Conservation (phyloP, 352 stramenopile species). For the Stramenopiles sp. region DNA sequence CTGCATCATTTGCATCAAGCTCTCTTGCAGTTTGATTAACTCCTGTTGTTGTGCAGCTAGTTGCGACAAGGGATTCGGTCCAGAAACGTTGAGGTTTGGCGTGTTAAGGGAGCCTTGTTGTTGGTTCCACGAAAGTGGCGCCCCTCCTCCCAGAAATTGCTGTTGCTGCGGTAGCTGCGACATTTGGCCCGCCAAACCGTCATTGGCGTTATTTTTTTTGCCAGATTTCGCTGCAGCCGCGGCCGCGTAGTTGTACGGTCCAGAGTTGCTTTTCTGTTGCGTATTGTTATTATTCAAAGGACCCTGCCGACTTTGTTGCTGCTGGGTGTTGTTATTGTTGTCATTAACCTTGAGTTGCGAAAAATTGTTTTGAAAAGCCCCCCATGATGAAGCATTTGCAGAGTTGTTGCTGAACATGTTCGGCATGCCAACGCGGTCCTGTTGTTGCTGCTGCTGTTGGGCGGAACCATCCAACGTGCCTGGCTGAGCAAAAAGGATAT, state of each 20-base stretch:
- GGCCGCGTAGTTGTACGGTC: not conserved
- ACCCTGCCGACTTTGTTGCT: no score
- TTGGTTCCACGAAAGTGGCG: not conserved
- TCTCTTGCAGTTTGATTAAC: not conserved
- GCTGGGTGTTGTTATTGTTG: not conserved
- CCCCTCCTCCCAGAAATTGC: not conserved
- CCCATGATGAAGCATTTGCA: not conserved
- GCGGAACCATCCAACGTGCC: not conserved
- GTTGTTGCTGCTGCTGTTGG: not conserved
- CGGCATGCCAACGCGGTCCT: not conserved
- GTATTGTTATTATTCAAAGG: not conserved
- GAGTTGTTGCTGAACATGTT: not conserved
- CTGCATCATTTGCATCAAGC: not conserved
- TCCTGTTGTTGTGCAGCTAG: not conserved
- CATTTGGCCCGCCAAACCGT: not conserved
- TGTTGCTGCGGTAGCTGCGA: not conserved
- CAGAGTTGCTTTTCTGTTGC: not conserved
- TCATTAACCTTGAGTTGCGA: not conserved
- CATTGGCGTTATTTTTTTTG: not conserved
- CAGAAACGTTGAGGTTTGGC: no score
- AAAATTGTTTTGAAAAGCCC: not conserved
- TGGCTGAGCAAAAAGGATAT: not conserved
- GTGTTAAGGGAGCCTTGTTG: not conserved
- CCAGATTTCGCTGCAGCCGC: not conserved
- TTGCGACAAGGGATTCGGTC: not conserved